Percentiles rank a stretch among this genome's conserved stretches.
phyloP scores from a whole-genome alignment of 345 rosid genomes.

The Balakata baccata region DNA sequence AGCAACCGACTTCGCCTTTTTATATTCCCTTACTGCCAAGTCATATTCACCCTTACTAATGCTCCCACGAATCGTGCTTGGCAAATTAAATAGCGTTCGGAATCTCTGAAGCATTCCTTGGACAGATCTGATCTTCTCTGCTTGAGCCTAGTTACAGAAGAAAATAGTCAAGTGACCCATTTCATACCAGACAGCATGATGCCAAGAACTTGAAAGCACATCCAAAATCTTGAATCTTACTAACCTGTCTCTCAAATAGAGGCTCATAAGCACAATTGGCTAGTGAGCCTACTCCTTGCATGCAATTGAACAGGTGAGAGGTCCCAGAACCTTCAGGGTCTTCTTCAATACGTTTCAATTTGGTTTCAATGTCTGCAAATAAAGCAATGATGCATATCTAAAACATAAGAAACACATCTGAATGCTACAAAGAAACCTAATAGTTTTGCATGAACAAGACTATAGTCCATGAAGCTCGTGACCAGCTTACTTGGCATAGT shows the following conservation, averaged over 20 bases:
- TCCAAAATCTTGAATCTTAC: constrained; percentile 18
- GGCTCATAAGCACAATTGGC: constrained; percentile 90
- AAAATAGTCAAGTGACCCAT: constrained; percentile 3
- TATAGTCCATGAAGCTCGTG: constrained; percentile 13
- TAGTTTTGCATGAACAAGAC: constrained; percentile 3
- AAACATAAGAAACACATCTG: constrained; percentile 1
- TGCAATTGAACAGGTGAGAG: constrained; percentile 66
- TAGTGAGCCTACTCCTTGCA: constrained; percentile 74
- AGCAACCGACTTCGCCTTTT: constrained; percentile 94
- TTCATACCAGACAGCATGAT: background rate
- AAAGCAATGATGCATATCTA: constrained; percentile 26
- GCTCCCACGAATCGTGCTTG: constrained; percentile 88
- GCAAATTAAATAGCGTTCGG: constrained; percentile 87
- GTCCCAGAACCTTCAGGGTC: constrained; percentile 99
- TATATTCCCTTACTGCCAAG: constrained; percentile 95
- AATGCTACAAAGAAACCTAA: background rate
- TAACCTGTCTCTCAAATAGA: constrained; percentile 97
- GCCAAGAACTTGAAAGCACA: constrained; percentile 10
- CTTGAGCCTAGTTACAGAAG: constrained; percentile 66
- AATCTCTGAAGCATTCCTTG: constrained; percentile 99
- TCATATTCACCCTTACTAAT: constrained; percentile 96
- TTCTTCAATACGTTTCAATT: constrained; percentile 88
- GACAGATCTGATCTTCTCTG: constrained; percentile 96
- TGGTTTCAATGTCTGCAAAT: constrained; percentile 79
- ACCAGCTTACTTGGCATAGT: constrained; percentile 7